phyloP scores from a whole-genome alignment of 495 filamentous ascomycete species.

The Neurospora sp. region DNA sequence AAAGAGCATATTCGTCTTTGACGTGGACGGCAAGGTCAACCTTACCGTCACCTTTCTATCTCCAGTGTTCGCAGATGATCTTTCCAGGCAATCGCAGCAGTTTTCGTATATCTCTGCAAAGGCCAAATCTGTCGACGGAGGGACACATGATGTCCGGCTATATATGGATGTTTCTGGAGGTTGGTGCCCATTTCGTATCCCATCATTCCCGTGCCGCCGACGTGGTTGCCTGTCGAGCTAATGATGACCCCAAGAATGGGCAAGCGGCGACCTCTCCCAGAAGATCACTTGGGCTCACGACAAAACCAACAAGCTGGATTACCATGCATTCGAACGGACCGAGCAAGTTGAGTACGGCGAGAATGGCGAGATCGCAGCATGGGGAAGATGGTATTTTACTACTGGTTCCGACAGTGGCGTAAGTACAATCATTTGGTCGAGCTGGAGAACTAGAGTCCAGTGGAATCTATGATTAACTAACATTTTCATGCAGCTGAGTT shows the following conservation, averaged over 20 bases:
- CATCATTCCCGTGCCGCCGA: conserved; percentile 35
- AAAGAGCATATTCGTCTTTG: conserved; percentile 76
- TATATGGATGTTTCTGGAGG: conserved; percentile 84
- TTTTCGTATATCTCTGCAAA: conserved; percentile 75
- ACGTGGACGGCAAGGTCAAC: conserved; percentile 51
- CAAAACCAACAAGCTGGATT: conserved; percentile 27
- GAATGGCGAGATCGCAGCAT: conserved; percentile 63
- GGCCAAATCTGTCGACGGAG: conserved; percentile 44
- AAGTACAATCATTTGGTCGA: conserved; percentile 10
- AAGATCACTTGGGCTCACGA: conserved; percentile 31
- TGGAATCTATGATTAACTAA: conserved; percentile 4
- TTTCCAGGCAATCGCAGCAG: conserved; percentile 74
- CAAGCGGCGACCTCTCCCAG: conserved; percentile 30
- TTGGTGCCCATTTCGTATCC: conserved; percentile 46
- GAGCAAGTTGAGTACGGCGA: conserved; percentile 62
- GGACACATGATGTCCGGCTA: conserved; percentile 57
- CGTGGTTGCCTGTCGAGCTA: conserved; percentile 13
- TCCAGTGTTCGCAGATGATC: conserved; percentile 79
- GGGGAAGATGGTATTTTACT: conserved; percentile 72
- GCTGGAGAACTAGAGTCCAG: neutral
- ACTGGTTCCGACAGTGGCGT: conserved; percentile 32
- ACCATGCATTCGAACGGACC: conserved; percentile 48
- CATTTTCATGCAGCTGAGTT: conserved; percentile 26
- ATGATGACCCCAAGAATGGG: conserved; percentile 28
- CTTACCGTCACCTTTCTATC: conserved; percentile 77